A percentile compares a stretch with the other conserved stretches of the same genome.
phyloP scores from a whole-genome alignment of 768 basidiomycete species.

The Crassisporium funariophilum region DNA sequence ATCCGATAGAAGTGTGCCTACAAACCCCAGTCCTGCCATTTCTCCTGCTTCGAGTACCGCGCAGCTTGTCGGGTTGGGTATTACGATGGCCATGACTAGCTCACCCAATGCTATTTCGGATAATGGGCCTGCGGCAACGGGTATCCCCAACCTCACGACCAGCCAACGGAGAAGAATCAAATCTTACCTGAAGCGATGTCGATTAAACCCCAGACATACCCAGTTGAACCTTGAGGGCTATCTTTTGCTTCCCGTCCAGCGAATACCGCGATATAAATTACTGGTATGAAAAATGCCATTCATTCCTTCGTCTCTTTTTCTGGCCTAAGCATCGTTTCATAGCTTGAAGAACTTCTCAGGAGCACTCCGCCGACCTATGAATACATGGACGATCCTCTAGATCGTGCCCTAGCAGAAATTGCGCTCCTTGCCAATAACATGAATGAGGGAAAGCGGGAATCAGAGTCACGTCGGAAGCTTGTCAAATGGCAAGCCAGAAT shows the following conservation, averaged over 20 bases:
- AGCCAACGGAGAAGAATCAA: constrained; percentile 89
- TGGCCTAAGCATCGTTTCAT: constrained; percentile 14
- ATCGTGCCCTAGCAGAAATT: constrained; percentile 85
- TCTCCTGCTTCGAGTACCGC: constrained; percentile 64
- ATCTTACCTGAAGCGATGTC: constrained; percentile 86
- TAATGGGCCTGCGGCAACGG: constrained; percentile 38
- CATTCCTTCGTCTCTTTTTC: not conserved
- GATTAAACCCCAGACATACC: constrained; percentile 86
- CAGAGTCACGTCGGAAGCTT: constrained; percentile 88
- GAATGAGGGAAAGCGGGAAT: constrained; percentile 97
- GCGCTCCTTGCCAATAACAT: constrained; percentile 88
- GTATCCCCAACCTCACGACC: constrained; percentile 62
- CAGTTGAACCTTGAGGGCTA: constrained; percentile 95
- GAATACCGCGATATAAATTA: constrained; percentile 95
- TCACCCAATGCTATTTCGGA: constrained; percentile 45
- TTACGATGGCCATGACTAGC: constrained; percentile 55
- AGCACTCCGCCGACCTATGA: constrained; percentile 79
- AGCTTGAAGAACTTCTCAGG: constrained; percentile 86
- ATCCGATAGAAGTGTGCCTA: constrained; percentile 47
- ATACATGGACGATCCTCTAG: constrained; percentile 79
- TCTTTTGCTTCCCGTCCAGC: constrained; percentile 90
- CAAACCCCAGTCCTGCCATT: constrained; percentile 44
- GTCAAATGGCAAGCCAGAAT: constrained; percentile 92
- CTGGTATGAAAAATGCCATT: constrained; percentile 58
- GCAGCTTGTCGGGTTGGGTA: constrained; percentile 64